These are phyloP conservation scores for Camelina hispida DNA, from an alignment of 345 rosid genomes.

Conservation along the genomic window DNA sequence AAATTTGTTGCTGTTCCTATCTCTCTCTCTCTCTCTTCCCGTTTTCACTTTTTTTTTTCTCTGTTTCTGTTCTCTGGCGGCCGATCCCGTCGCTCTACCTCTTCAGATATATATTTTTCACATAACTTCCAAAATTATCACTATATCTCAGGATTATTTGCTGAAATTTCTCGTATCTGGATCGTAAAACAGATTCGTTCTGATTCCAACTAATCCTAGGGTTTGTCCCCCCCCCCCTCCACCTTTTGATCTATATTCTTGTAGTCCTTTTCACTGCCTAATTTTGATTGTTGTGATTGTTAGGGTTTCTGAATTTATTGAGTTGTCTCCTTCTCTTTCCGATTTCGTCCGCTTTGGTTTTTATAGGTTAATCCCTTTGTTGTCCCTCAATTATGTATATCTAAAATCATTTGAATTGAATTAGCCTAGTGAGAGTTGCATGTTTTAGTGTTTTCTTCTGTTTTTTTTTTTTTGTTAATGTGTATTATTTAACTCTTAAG, in stretches of 20 bases:
- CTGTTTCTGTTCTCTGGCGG: slow-evolving; percentile 11
- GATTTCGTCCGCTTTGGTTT: background rate
- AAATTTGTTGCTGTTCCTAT: no score
- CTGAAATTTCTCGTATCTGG: slow-evolving; percentile 9
- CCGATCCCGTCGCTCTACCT: slow-evolving; percentile 36
- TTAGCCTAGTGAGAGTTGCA: slow-evolving; percentile 4
- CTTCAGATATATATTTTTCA: background rate
- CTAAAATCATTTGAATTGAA: background rate
- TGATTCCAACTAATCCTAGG: slow-evolving; percentile 33
- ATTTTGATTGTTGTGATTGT: slow-evolving; percentile 28
- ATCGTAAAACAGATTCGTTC: slow-evolving; percentile 14
- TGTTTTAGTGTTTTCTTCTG: background rate
- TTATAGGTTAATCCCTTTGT: background rate
- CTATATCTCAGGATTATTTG: background rate
- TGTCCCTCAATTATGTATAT: background rate
- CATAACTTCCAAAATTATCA: slow-evolving; percentile 9
- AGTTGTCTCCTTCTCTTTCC: background rate
- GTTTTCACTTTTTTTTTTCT: background rate
- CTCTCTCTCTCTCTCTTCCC: slow-evolving; percentile 12
- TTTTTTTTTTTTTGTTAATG: background rate
- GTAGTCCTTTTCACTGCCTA: background rate
- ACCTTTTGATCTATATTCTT: slow-evolving; percentile 19
- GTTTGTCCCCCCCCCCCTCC: slow-evolving; percentile 12
- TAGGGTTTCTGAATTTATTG: slow-evolving; percentile 30
- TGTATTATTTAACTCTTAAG: background rate